phyloP scores from a whole-genome alignment of 345 rosid species.

The Pistacia integerrima region DNA sequence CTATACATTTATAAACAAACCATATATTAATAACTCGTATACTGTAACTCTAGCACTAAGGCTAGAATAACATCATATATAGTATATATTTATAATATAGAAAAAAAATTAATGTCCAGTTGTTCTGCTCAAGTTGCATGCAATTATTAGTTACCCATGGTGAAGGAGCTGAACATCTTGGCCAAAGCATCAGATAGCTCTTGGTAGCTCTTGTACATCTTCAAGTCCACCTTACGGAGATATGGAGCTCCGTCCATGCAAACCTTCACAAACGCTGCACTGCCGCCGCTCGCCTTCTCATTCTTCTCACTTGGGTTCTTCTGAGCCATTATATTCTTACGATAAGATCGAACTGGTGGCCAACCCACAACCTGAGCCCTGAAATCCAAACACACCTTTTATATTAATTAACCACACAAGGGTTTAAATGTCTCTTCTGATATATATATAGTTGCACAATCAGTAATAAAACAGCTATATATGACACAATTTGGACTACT shows the following conservation, averaged over 20 bases:
- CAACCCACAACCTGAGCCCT: slow-evolving; percentile 96
- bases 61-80: no score
- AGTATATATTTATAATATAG: no score
- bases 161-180: slow-evolving; percentile 96
- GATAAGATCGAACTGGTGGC: slow-evolving; percentile 92
- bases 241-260: slow-evolving; percentile 99
- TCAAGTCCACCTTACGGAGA: slow-evolving; percentile 92
- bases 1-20: slow-evolving; percentile 20
- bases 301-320: slow-evolving; percentile 40
- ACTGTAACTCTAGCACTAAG: background rate
- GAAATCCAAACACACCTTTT: background rate
- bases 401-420: no score
- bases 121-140: background rate
- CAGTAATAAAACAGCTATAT: no score
- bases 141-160: slow-evolving; percentile 64
- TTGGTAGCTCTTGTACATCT: slow-evolving; percentile 84
- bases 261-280: slow-evolving; percentile 86
- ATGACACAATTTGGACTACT: no score
- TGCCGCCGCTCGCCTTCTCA: slow-evolving; percentile 34
- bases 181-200: slow-evolving; percentile 85
- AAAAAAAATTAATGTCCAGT: no score
- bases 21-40: background rate
- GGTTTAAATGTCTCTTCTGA: no score
- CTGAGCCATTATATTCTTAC: slow-evolving; percentile 87
- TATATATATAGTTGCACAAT: no score